Base-by-base conservation (phyloP, 148 eudicot genomes). In the Rhododendron griersonianum region DNA sequence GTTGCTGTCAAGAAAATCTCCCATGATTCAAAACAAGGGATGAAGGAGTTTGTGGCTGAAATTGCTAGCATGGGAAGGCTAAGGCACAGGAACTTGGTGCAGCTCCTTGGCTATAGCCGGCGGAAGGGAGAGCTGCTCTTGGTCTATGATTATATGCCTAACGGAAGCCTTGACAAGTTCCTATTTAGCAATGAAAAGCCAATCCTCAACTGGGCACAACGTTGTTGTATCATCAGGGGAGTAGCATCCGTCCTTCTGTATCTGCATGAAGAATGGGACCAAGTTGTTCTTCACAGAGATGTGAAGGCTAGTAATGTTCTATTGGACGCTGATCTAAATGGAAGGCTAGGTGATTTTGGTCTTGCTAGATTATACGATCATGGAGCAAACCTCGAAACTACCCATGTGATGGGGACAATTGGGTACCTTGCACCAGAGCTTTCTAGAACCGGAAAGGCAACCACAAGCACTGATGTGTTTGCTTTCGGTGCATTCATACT, bases 261-360 rank as follows among this genome's bases (percentile, higher is more conserved):
- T 81, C 88, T 91, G n/a, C 93, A 91, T 19, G 89, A 91, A 78
- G 93, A 88, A 74, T 91, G 93, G 91, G 91, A 91, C 78, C 91
- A 91, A 87, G 90, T 91, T 35, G 88, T 91, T 33, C 86, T 91
- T 23, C 93, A 91, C 73, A 87, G 93, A 48, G 93, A 91, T 37
- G 86, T 91, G 14, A 91, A 91, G 80, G 89, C 93, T n/a, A 91
- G 93, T 82, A 91, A 91, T 78, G 89, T 89, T 28, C 86, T 91
- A 33, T 84, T 91, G 25, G 91, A 89, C 30, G 41, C 30, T 28
- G 88, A 91, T 41, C 73, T 91, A 83, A 88, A 86, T 41, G 91
- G 90, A 23, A 87, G 90, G 23, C 84, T 91, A 35, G 93, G 93
- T 25, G 93, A 89, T 55, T 91, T 91, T 19, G 91, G 93, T 16